Percentiles rank a stretch among this genome's conserved stretches.
Evolutionary conservation across 371 early-diverging fungal genomes (phyloP).

Genomic region (Mortierella sp.): DNA sequence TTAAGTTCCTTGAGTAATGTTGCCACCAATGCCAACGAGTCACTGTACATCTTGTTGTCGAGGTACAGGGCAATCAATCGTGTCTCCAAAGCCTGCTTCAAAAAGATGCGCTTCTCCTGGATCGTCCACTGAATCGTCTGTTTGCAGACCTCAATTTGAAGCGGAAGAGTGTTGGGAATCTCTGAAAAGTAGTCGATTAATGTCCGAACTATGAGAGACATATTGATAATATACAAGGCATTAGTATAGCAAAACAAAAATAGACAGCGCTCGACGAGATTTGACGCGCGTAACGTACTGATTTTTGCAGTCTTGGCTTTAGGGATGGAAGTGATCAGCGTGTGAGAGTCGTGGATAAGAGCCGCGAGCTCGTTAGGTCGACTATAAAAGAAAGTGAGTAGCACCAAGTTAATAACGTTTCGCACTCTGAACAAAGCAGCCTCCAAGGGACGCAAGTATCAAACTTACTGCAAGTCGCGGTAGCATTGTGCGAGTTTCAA

Average conservation of each 20-base stretch:
- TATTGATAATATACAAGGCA: background rate
- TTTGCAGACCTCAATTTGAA: conserved; percentile 94
- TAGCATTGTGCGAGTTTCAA: conserved; percentile 74
- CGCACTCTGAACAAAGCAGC: background rate
- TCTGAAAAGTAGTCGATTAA: conserved; percentile 91
- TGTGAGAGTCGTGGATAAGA: conserved; percentile 86
- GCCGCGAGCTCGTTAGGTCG: conserved; percentile 82
- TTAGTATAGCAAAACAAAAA: background rate
- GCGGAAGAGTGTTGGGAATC: conserved; percentile 89
- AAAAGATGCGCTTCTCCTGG: conserved; percentile 91
- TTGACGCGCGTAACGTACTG: conserved; percentile 64
- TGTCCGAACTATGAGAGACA: conserved; percentile 73
- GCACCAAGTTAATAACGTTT: background rate
- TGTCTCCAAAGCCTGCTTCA: conserved; percentile 95
- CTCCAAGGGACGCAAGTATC: background rate
- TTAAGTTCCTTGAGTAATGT: conserved; percentile 94
- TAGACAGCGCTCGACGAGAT: background rate
- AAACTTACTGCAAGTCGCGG: conserved; percentile 68
- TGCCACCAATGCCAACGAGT: conserved; percentile 88
- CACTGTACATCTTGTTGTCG: conserved; percentile 94
- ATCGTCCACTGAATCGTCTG: conserved; percentile 94
- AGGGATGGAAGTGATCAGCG: conserved; percentile 86
- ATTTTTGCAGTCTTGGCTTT: conserved; percentile 98
- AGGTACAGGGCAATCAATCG: conserved; percentile 92
- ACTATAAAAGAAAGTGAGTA: conserved; percentile 57